Evolutionary conservation across 2,329 filamentous ascomycete species (phyloP).

Genomic region (Sphaerostilbella broomeana): DNA sequence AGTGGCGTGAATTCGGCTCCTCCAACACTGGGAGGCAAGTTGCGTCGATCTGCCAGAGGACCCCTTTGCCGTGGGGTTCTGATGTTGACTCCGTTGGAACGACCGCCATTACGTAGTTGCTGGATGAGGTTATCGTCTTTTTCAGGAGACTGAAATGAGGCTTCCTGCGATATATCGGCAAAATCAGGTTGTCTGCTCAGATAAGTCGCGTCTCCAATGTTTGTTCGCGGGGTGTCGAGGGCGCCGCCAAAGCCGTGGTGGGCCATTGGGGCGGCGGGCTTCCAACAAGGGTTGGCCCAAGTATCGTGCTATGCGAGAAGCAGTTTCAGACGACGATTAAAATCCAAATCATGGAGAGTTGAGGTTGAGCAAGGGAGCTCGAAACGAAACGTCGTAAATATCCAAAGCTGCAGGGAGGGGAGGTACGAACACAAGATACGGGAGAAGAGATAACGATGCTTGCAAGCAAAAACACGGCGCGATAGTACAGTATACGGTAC

Average conservation of each 20-base stretch:
- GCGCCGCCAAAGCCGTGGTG: conserved; percentile 54
- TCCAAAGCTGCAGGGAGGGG: too few relatives aligned
- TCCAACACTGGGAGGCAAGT: conserved; percentile 57
- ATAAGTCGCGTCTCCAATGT: conserved; percentile 77
- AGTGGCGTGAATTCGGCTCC: conserved; percentile 88
- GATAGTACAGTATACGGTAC: too few relatives aligned
- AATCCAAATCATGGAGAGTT: too few relatives aligned
- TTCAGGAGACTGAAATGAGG: conserved; percentile 75
- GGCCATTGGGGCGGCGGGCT: conserved; percentile 44
- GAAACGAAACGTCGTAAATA: too few relatives aligned
- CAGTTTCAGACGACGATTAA: background rate
- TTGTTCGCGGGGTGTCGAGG: conserved; percentile 82
- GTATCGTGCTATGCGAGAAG: background rate
- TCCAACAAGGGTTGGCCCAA: too few relatives aligned
- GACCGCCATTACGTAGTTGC: conserved; percentile 60
- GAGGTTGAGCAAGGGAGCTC: too few relatives aligned
- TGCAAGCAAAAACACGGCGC: too few relatives aligned
- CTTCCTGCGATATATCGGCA: conserved; percentile 73
- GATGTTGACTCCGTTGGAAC: conserved; percentile 49
- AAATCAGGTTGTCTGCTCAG: conserved; percentile 64
- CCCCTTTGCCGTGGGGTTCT: conserved; percentile 68
- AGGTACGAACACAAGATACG: too few relatives aligned
- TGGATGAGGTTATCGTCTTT: conserved; percentile 65
- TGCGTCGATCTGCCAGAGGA: conserved; percentile 64
- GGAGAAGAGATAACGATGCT: too few relatives aligned